Base-by-base conservation (phyloP, 495 filamentous ascomycete genomes). In the Pseudevernia furfuracea region DNA sequence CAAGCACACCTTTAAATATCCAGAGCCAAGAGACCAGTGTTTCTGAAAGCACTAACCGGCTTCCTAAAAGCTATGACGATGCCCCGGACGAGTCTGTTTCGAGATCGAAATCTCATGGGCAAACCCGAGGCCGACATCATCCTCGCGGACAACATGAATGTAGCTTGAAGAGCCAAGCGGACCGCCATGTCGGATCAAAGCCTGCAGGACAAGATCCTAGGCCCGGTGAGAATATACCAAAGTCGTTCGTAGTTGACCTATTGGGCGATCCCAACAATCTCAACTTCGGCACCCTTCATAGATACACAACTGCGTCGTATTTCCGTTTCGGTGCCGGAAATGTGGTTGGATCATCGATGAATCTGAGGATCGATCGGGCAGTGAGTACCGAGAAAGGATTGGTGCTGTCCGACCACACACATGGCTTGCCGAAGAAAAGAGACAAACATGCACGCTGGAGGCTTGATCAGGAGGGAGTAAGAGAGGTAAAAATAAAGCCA, bases 261-360 rank as follows among this genome's bases (percentile, higher is more conserved):
- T 80, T 80, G 69, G 88, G 89, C 1, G 88, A 91, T 70, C 74
- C 73, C 21, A 75, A 80, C 56, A 89, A 84, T 64, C 60, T 87
- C 7, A 73, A 75, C 1, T 90, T 87, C 68, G 86, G 85, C 3
- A 81, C 79, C 34, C 73, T 84, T 10, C 77, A 89, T 72, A 77
- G 80, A 17, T 89, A 89, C 67, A 80, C 71, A 53, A 72, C 87
- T 28, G 86, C 87, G 1, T 58, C 67, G 34, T 91, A 89, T 68
- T 77, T 74, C 62, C 86, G 85, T 1, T 66, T 70, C 62, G 88
- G 89, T 43, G 72, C 72, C 55, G 87, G 88, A 0, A 72, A 75
- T 49, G 76, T 91, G 1, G 52, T 91, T 44, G 88, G 88, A 0
- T 68, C 82, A 34, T 68, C 77, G 0, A 52, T 63, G 8, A 69